Evolutionary conservation across 2,329 filamentous ascomycete species (phyloP).

Genomic region (Dryadomyces sulphureus): DNA sequence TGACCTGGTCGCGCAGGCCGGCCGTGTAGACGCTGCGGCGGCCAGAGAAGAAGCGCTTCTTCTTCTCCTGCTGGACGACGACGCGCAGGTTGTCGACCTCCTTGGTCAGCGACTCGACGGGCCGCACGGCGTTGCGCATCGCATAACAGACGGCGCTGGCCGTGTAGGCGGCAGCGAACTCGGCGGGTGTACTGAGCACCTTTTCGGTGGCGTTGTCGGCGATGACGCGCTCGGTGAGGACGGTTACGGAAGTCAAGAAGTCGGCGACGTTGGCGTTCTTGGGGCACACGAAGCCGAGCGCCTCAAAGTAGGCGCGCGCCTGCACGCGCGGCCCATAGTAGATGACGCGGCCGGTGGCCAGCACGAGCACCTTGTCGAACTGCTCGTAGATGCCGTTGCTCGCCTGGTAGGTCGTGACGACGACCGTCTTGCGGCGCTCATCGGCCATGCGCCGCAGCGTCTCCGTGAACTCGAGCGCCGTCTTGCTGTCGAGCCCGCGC

Average conservation of each 20-base stretch:
- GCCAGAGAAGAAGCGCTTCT: conserved; percentile 1
- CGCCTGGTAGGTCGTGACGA: conserved; percentile 52
- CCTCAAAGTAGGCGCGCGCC: conserved; percentile 50
- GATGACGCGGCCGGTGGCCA: conserved; percentile 8
- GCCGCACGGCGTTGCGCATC: conserved; percentile 32
- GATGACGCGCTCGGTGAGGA: conserved; percentile 1
- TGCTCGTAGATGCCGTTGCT: conserved; percentile 40
- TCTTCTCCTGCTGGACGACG: conserved; percentile 6
- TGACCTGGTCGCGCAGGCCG: conserved; percentile 56
- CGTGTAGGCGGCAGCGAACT: conserved; percentile 45
- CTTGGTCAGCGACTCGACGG: conserved; percentile 29
- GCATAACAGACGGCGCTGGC: conserved; percentile 20
- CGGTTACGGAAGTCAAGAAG: conserved; percentile 52
- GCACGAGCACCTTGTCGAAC: conserved; percentile 13
- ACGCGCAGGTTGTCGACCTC: conserved; percentile 7
- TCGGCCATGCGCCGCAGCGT: conserved; percentile 52
- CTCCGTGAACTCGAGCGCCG: conserved; percentile 50
- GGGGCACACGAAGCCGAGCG: conserved; percentile 48
- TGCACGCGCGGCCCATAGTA: conserved; percentile 21
- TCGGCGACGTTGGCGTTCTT: conserved; percentile 54
- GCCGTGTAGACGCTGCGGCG: conserved; percentile 45
- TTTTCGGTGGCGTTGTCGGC: conserved; percentile 32
- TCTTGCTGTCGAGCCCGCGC: conserved; percentile 48
- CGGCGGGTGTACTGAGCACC: conserved; percentile 45
- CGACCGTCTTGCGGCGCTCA: conserved; percentile 42